These are phyloP conservation scores for Calocybe cyanea DNA, from an alignment of 768 basidiomycete species.

Conservation along the genomic window DNA sequence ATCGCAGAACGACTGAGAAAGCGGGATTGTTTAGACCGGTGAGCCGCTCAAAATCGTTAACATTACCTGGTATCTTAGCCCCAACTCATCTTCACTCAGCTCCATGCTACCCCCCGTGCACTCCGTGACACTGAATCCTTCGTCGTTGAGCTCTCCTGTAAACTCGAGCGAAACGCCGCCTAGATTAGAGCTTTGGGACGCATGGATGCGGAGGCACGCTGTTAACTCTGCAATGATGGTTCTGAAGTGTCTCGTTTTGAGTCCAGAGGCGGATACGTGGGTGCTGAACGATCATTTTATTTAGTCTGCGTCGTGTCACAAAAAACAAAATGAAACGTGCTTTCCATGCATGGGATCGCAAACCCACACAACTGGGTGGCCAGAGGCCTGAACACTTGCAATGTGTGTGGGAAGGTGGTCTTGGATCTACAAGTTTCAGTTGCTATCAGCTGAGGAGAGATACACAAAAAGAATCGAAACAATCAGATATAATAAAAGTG, in stretches of 20 bases:
- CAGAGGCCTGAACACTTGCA: conserved; percentile 68
- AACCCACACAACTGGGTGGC: conserved; percentile 89
- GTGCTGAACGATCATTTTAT: conserved; percentile 48
- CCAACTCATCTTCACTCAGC: conserved; percentile 82
- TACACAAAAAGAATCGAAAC: neutral
- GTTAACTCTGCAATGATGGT: conserved; percentile 88
- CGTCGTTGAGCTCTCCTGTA: conserved; percentile 86
- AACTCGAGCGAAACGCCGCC: conserved; percentile 88
- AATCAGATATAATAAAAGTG: neutral
- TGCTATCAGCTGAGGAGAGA: neutral
- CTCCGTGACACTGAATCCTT: conserved; percentile 94
- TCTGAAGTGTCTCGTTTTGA: conserved; percentile 89
- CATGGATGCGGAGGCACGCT: conserved; percentile 77
- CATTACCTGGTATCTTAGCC: conserved; percentile 87
- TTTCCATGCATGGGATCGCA: conserved; percentile 99
- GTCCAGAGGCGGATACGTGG: conserved; percentile 68
- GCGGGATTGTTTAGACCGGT: no score
- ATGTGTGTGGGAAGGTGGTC: conserved; percentile 78
- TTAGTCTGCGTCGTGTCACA: neutral
- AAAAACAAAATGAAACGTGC: conserved; percentile 39
- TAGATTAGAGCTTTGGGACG: conserved; percentile 65
- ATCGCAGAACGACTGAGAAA: conserved; percentile 80
- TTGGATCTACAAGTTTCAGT: conserved; percentile 52
- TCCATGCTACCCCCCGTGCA: conserved; percentile 97
- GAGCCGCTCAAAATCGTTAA: conserved; percentile 11